Evolutionary conservation across 2,329 filamentous ascomycete genomes (phyloP), one percentile per base, ranked within the genome.

Genomic region (Amauroascus verrucosus): DNA sequence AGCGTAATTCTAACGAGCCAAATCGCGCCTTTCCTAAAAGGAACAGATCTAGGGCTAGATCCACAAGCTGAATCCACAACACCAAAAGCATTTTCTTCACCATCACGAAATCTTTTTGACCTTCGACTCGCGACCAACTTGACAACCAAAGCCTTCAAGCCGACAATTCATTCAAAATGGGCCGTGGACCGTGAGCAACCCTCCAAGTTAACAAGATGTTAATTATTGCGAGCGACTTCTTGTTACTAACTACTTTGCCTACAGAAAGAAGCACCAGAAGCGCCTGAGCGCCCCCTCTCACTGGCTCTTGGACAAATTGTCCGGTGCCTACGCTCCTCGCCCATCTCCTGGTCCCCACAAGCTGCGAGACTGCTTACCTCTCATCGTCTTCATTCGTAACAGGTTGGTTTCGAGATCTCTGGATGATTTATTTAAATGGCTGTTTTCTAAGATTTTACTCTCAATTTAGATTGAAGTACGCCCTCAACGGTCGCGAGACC

Each of bases 241-340:
- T 28, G 4, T 43, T 24, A n/a, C 37, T 51, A 40, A 56, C 45
- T 13, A 11, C 33, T 46, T 32, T 20, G 20, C 9, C 16, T 40
- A 33, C 71, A 90, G 86, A 78, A 94, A 93, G 84, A 96, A 96
- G 86, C 93, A 98, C 80, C 91, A 97, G 79, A 97, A 98, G 90
- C 90, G 93, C 82, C 83, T 97, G 74, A 93, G 87, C 79, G 93
- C 93, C 75, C 93, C 93, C 73, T 94, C 87, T 75, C 93, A 97
- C 86, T 98, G 93, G 93, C 88, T 98, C 74, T 82, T 98, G 76
- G 93, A 98, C 88, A 98, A 98, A 79, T 83, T 98, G 74, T 95
- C 89, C 76, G 93, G 93, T 74, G 80, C 82, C 77, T 91, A 83
- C 72, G 81, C 81, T 61, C 80, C 80, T 67, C 80, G 81, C 73